These are phyloP conservation scores for Puya raimondii DNA, from an alignment of 176 grass and related monocot species.

Conservation along the genomic window DNA sequence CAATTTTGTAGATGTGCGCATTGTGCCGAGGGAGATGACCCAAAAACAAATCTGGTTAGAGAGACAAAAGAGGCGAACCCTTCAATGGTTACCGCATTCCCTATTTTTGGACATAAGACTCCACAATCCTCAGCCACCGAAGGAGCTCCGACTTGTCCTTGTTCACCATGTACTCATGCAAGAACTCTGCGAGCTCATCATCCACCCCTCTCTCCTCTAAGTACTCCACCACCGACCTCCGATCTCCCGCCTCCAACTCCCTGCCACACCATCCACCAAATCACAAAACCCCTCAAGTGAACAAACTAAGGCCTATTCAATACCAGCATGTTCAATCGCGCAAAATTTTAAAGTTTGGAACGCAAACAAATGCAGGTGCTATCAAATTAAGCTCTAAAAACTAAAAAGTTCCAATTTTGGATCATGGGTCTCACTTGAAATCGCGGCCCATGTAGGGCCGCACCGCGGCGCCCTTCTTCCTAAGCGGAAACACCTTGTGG, in stretches of 20 bases:
- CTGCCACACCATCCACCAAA: slow-evolving; percentile 19
- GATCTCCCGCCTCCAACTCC: slow-evolving; percentile 33
- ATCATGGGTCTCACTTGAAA: slow-evolving; percentile 32
- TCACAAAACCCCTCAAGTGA: background rate
- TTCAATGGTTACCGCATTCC: background rate
- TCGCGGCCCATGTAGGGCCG: slow-evolving; percentile 28
- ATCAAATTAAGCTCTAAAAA: background rate
- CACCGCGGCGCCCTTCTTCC: slow-evolving; percentile 1
- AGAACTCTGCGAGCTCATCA: slow-evolving; percentile 53
- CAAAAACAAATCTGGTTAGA: background rate
- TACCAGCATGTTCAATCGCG: background rate
- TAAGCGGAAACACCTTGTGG: slow-evolving; percentile 50
- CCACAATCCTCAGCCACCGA: slow-evolving; percentile 58
- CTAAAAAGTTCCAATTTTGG: background rate
- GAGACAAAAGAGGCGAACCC: background rate
- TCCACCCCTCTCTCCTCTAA: slow-evolving; percentile 64
- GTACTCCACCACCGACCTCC: slow-evolving; percentile 40
- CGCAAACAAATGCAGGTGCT: background rate
- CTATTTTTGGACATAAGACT: slow-evolving; percentile 64
- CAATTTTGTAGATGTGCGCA: too few relatives aligned
- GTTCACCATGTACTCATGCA: slow-evolving; percentile 72
- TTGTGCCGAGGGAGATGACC: too few relatives aligned
- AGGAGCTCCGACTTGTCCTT: slow-evolving; percentile 80
- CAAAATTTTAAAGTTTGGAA: background rate
- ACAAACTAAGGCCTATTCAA: background rate